Evolutionary conservation across 108 stramenopile genomes (phyloP), one percentile per base, ranked within the genome.

Genomic region (Asterionellopsis glacialis): DNA sequence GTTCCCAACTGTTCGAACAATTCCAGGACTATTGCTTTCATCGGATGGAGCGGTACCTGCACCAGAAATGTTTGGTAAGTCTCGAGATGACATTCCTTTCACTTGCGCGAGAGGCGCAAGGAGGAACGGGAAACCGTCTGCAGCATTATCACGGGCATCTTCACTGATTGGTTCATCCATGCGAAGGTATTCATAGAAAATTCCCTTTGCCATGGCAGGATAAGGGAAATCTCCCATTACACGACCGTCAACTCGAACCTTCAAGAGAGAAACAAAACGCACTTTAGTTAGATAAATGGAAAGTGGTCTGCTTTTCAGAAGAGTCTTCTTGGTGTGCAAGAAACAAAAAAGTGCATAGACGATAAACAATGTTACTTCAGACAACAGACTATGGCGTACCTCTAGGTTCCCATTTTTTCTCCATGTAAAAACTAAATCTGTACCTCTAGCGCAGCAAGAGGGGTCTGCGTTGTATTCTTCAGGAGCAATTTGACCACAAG

Each of bases 391-490:
- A n/a, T n/a, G n/a, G n/a, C 81, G 10, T 49, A 87, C 83, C 76
- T 87, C 89, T 52, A 94, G 76, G 63, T 80, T 60, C 10, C 88
- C 93, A 75, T 82, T 77, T 64, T 86, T 88, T 22, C 74, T 68
- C 93, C 93, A 94, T 1, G 88, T 90, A 63, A 94, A 94, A 0
- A 74, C 87, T 21, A 94, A 39, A 54, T 90, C 89, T 2, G 89
- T 94, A 11, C 93, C 93, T 58, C 93, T 57, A 15, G 87, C 89
- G 57, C 93, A 94, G 62, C 93, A 94, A 0, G 67, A 48, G 22
- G 85, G 81, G 54, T 90, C 82, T 40, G 88, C 84, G 11, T 72
- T 56, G 59, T 75, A 90, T 51, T 84, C 76, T 41, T 57, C 69
- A 12, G 93, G 93, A n/a, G 89, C 93, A 42, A 57, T 59, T 61